Conservation (phyloP, 2,329 filamentous ascomycete species). For the Fusarium luffae region DNA sequence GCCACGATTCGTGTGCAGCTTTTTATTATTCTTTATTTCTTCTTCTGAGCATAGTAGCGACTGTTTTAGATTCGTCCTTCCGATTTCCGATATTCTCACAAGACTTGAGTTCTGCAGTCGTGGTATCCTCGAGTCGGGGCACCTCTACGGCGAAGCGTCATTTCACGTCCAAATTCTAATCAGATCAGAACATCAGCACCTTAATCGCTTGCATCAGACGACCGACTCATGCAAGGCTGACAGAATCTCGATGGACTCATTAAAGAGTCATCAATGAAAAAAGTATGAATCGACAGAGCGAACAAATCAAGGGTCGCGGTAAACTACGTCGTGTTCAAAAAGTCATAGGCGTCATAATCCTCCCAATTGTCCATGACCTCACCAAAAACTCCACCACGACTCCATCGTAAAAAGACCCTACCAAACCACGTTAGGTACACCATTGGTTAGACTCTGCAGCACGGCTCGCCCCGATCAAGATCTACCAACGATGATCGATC, state of each 20-base stretch:
- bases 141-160: background rate
- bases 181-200: background rate
- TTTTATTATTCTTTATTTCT: background rate
- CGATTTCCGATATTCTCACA: background rate
- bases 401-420: background rate
- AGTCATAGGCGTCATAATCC: background rate
- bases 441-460: background rate
- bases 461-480: conserved; percentile 3
- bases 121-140: background rate
- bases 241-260: background rate
- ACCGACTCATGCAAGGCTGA: background rate
- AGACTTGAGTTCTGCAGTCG: background rate
- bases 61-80: no score
- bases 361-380: background rate
- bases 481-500: conserved; percentile 3
- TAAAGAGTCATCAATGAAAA: no score
- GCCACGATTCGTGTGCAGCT: fast-evolving
- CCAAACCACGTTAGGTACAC: no score
- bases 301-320: no score
- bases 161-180: no score
- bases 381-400: background rate
- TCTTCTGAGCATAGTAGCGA: no score
- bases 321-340: background rate
- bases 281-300: no score
- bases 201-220: background rate